A percentile compares a stretch with the other conserved stretches of the same genome.
These are phyloP conservation scores for Calonectria pseudoturangicola DNA, from an alignment of 2,329 filamentous ascomycete genomes.

Conservation along the genomic window DNA sequence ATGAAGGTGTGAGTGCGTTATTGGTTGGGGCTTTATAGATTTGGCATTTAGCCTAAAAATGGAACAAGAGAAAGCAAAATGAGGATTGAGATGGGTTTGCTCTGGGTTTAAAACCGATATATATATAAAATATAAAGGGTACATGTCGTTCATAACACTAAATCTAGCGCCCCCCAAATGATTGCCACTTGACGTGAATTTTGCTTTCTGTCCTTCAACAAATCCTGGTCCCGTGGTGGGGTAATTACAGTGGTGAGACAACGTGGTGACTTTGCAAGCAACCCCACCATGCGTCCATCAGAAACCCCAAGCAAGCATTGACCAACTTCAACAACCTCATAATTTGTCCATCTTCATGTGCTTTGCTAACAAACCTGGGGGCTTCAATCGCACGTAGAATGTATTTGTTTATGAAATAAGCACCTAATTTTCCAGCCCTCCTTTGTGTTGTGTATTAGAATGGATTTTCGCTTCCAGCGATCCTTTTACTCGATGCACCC, in stretches of 20 bases:
- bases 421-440: neutral
- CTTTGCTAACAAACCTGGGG: neutral
- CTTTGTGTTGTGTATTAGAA: neutral
- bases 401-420: neutral
- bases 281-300: conserved; percentile 21
- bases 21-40: conserved; percentile 47
- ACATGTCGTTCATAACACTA: neutral
- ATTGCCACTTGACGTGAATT: neutral
- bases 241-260: conserved; percentile 17
- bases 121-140: conserved; percentile 18
- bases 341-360: conserved; percentile 8
- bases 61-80: neutral
- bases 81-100: conserved; percentile 18
- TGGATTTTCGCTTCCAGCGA: neutral
- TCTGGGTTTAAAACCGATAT: conserved; percentile 7
- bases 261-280: conserved; percentile 21
- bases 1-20: conserved; percentile 36
- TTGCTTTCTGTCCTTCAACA: neutral
- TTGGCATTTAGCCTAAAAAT: conserved; percentile 51
- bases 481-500: conserved; percentile 30
- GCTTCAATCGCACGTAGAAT: too few relatives aligned
- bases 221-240: conserved; percentile 7
- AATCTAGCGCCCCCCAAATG: too few relatives aligned
- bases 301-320: neutral
- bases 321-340: neutral